A percentile compares a stretch with the other conserved stretches of the same genome.
Evolutionary conservation across 805 yeast species (phyloP).

Genomic region (Saturnispora bothae): DNA sequence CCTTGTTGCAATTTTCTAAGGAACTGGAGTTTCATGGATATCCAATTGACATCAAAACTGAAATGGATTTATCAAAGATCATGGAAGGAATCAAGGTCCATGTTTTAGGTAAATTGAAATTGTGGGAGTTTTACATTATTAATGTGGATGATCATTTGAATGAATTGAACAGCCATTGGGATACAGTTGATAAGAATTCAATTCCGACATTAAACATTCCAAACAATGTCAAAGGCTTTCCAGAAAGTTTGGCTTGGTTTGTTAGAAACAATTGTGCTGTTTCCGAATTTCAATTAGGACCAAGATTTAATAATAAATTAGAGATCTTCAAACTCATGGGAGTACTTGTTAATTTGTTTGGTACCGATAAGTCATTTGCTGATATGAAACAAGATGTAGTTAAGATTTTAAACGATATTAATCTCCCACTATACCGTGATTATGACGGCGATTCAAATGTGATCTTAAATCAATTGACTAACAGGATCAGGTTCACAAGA

Average conservation of each 20-base stretch:
- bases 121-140: slow-evolving; percentile 86
- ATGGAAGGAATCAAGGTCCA: slow-evolving; percentile 60
- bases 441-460: slow-evolving; percentile 66
- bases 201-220: slow-evolving; percentile 33
- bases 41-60: slow-evolving; percentile 43
- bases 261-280: slow-evolving; percentile 32
- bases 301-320: slow-evolving; percentile 43
- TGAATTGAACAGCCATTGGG: slow-evolving; percentile 31
- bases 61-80: slow-evolving; percentile 46
- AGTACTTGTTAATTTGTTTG: slow-evolving; percentile 33
- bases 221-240: slow-evolving; percentile 27
- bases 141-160: slow-evolving; percentile 37
- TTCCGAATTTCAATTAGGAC: slow-evolving; percentile 35
- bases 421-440: slow-evolving; percentile 55
- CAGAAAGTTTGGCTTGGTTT: slow-evolving; percentile 42
- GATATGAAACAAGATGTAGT: slow-evolving; percentile 31
- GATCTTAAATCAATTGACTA: slow-evolving; percentile 59
- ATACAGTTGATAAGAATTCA: slow-evolving; percentile 2
- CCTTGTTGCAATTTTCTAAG: slow-evolving; percentile 55
- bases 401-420: slow-evolving; percentile 63
- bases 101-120: slow-evolving; percentile 52
- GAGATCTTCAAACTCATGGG: slow-evolving; percentile 41
- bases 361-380: slow-evolving; percentile 16
- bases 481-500: slow-evolving; percentile 67
- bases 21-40: slow-evolving; percentile 46